phyloP scores from a whole-genome alignment of 164 flowering plant species.

The Macadamia tetraphylla region DNA sequence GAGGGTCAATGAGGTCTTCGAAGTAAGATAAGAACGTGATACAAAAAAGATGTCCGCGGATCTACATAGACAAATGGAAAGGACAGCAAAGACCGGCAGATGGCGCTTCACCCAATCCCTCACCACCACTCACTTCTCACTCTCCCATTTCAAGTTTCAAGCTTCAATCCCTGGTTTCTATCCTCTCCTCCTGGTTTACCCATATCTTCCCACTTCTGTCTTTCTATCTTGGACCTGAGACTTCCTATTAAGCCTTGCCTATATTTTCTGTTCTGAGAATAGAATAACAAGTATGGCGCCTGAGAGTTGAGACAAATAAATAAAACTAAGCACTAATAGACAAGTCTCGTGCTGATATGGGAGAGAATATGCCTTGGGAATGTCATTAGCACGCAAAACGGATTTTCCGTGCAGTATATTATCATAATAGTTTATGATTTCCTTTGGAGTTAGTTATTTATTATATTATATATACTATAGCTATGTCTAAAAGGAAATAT shows the following conservation, averaged over 20 bases:
- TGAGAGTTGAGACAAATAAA: too few species aligned
- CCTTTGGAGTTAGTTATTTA: background rate
- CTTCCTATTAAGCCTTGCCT: too few species aligned
- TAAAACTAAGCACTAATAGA: background rate
- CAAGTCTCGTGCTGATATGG: background rate
- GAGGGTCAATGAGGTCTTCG: background rate
- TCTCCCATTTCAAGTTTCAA: too few species aligned
- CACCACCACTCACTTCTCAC: background rate
- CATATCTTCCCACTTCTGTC: too few species aligned
- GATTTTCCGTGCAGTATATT: constrained; percentile 18
- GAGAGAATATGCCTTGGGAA: constrained; percentile 24
- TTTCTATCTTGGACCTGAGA: too few species aligned
- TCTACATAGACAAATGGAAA: background rate
- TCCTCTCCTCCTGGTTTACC: too few species aligned
- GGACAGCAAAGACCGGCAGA: background rate
- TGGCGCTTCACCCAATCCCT: background rate
- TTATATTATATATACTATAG: background rate
- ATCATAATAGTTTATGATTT: too few species aligned
- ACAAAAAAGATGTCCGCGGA: background rate
- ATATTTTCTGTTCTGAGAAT: too few species aligned
- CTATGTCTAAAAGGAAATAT: background rate
- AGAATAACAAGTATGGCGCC: too few species aligned
- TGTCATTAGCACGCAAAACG: constrained; percentile 28
- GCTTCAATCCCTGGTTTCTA: too few species aligned
- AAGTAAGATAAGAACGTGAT: background rate